Evolutionary conservation across 1,284 basidiomycete species (phyloP).

Genomic region (Puccinia novopanici): DNA sequence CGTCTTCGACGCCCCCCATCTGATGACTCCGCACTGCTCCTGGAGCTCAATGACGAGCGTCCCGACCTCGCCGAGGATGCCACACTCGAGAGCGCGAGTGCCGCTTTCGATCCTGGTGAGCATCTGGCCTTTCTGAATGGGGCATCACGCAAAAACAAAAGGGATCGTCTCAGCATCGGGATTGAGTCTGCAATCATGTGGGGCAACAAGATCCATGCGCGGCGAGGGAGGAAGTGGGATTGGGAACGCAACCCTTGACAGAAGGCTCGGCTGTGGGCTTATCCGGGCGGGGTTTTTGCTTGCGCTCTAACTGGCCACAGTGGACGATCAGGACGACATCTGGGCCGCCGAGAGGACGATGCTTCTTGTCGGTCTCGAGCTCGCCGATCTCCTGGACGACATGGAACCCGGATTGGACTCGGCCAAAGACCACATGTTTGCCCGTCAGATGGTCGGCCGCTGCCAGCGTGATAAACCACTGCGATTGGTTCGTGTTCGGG

Average conservation of each 20-base stretch:
- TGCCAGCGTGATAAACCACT: slow-evolving; percentile 44
- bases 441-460: slow-evolving; percentile 41
- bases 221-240: not conserved
- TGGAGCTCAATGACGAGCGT: not conserved
- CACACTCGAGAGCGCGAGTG: slow-evolving; percentile 14
- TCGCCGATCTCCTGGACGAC: slow-evolving; percentile 33
- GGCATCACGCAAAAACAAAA: not conserved
- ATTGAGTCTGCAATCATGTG: not conserved
- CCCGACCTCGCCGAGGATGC: not conserved
- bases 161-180: not conserved
- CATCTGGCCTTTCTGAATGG: slow-evolving; percentile 1
- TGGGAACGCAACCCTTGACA: not conserved
- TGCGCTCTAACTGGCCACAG: slow-evolving; percentile 42
- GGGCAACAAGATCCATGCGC: not conserved
- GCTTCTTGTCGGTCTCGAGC: slow-evolving; percentile 44
- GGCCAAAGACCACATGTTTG: slow-evolving; percentile 46
- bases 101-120: not conserved
- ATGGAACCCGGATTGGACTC: slow-evolving; percentile 38
- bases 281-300: slow-evolving; percentile 9
- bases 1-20: slow-evolving; percentile 9
- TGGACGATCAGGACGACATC: slow-evolving; percentile 42
- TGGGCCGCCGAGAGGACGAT: slow-evolving; percentile 29
- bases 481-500: slow-evolving; percentile 46
- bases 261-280: not conserved
- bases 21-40: slow-evolving; percentile 15